Percentiles rank a stretch among this genome's conserved stretches.
Evolutionary conservation across 2,329 filamentous ascomycete species (phyloP).

Genomic region (Blumeria graminis): DNA sequence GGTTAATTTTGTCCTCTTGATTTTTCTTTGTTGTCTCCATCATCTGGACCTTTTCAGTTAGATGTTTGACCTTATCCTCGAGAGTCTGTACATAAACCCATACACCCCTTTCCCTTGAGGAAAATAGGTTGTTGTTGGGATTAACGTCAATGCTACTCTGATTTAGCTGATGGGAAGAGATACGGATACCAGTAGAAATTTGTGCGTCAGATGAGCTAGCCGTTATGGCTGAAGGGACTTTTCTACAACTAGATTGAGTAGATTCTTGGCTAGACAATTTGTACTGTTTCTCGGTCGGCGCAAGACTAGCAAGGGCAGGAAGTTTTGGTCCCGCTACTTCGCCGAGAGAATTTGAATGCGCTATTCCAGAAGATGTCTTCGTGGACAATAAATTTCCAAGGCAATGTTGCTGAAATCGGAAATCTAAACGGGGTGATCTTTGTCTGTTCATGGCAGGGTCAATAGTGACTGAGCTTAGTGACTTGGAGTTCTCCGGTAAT

Average conservation of each 20-base stretch:
- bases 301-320: constrained; percentile 13
- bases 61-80: constrained; percentile 30
- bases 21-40: constrained; percentile 16
- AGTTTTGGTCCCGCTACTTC: constrained; percentile 14
- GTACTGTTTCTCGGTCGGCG: constrained; percentile 15
- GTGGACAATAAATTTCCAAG: constrained; percentile 32
- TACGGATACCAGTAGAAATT: constrained; percentile 2
- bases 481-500: constrained; percentile 74
- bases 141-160: constrained; percentile 31
- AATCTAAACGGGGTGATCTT: constrained; percentile 39
- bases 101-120: constrained; percentile 33
- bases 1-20: constrained; percentile 13
- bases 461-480: constrained; percentile 37
- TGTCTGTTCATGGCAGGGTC: constrained; percentile 29
- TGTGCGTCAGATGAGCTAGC: constrained; percentile 20
- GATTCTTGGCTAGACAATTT: constrained; percentile 12
- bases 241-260: constrained; percentile 8
- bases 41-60: constrained; percentile 21
- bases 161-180: constrained; percentile 23
- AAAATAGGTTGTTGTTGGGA: constrained; percentile 43
- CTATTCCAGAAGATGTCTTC: constrained; percentile 21
- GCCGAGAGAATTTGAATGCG: constrained; percentile 10
- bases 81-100: constrained; percentile 51
- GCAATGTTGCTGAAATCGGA: constrained; percentile 40
- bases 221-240: constrained; percentile 6